Conservation (phyloP, 1,284 basidiomycete genomes). For the Retiboletus fuscus region DNA sequence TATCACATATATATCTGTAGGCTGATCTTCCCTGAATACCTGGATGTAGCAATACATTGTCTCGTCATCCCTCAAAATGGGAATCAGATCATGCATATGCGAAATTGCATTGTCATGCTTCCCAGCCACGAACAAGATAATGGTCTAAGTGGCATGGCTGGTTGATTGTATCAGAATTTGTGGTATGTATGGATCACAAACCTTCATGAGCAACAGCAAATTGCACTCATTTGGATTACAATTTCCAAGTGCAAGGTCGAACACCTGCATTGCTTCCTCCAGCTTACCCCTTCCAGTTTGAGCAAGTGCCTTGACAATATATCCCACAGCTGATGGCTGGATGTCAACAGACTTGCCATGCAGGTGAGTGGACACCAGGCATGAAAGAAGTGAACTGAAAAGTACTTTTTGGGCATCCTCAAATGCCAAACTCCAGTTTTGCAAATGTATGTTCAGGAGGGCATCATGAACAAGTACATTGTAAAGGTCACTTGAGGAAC, state of each 20-base stretch:
- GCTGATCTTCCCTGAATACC: background rate
- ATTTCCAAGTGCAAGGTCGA: constrained; percentile 16
- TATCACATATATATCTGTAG: background rate
- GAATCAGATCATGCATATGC: constrained; percentile 8
- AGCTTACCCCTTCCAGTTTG: background rate
- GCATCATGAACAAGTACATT: background rate
- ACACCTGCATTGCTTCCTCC: constrained; percentile 6
- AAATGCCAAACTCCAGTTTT: background rate
- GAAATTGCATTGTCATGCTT: constrained; percentile 17
- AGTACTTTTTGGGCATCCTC: constrained; percentile 11
- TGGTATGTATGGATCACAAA: background rate
- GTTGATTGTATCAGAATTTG: background rate
- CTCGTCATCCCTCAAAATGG: background rate
- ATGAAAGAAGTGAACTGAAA: background rate
- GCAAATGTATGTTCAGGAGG: background rate
- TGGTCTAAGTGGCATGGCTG: background rate
- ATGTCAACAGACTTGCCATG: constrained; percentile 14
- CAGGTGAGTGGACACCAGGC: background rate
- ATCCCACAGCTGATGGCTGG: constrained; percentile 18
- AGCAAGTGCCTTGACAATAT: constrained; percentile 18
- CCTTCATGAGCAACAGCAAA: constrained; percentile 24
- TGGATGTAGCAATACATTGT: constrained; percentile 13
- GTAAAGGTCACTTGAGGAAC: background rate
- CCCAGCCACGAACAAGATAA: constrained; percentile 11
- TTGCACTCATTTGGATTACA: constrained; percentile 8